phyloP scores from a whole-genome alignment of 164 flowering plant species.

The Macadamia tetraphylla region DNA sequence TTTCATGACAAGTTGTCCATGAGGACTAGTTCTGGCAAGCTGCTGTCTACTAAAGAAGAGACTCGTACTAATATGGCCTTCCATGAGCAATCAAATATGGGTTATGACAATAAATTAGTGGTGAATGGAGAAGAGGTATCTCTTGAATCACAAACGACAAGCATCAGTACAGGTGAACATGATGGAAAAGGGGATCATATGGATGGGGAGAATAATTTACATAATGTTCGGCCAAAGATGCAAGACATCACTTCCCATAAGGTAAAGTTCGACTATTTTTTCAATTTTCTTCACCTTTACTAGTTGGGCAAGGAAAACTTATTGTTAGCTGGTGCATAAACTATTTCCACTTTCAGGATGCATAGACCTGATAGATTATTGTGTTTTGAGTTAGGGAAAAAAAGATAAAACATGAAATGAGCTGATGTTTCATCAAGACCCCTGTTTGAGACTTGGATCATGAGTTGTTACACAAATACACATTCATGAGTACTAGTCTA shows the following conservation, averaged over 20 bases:
- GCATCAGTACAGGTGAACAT: conserved; percentile 18
- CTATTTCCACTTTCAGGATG: too few species aligned
- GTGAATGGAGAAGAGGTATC: conserved; percentile 41
- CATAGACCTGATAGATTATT: too few species aligned
- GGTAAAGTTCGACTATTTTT: conserved; percentile 29
- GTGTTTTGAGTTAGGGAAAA: too few species aligned
- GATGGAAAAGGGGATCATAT: conserved; percentile 39
- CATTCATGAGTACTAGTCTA: too few species aligned
- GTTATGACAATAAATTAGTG: conserved; percentile 28
- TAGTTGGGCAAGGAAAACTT: too few species aligned
- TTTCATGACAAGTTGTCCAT: conserved; percentile 45
- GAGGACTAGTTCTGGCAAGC: conserved; percentile 28
- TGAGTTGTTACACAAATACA: too few species aligned
- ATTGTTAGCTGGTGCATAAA: too few species aligned
- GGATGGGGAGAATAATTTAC: conserved; percentile 23
- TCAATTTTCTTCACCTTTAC: too few species aligned
- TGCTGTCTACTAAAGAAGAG: conserved; percentile 26
- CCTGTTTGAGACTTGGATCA: too few species aligned
- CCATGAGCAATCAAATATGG: conserved; percentile 21
- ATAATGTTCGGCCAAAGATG: conserved; percentile 32
- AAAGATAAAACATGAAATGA: too few species aligned
- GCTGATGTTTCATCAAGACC: too few species aligned
- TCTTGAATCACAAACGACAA: conserved; percentile 36
- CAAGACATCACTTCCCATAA: conserved; percentile 41
- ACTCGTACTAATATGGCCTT: conserved; percentile 13